Base-by-base conservation (phyloP, 2,329 filamentous ascomycete genomes). In the Endocalyx cinctus region DNA sequence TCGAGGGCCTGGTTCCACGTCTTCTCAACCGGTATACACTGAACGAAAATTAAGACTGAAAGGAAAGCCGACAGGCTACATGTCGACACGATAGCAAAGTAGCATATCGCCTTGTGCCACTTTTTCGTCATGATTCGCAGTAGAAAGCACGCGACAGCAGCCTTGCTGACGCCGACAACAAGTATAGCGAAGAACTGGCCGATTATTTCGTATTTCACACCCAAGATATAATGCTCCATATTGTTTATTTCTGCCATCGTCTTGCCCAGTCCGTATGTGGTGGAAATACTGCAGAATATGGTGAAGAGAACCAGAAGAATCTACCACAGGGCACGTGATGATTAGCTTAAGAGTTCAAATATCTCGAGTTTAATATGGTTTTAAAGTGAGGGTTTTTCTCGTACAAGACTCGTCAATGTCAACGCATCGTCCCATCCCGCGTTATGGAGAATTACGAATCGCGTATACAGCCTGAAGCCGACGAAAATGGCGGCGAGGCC, bases 391-490 rank as follows among this genome's bases (percentile, higher is more conserved):
- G n/a, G n/a, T n/a, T n/a, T n/a, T n/a, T n/a, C 36, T 38, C 17
- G 5, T 29, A 15, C 26, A 27, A 20, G 15, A 27, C 25, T 34
- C 7, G 13, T 15, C 13, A 18, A 14, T 5, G 32, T n/a, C 14
- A 34, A 17, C 13, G 36, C 39, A 19, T 42, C 39, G 25, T 43
- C 40, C 19, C 34, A 22, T 11, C 40, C 40, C n/a, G 34, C 17
- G n/a, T 29, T 28, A 17, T 33, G 32, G 18, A 43, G 22, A 13
- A 43, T 31, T 5, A 25, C 14, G 3, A 17, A 50, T 7, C 63
- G 55, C 1, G 60, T 64, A 32, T 64, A 66, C 1, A 58, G 44
- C 3, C 60, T 57, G 1, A 63, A 50, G 7, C 39, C 28, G 6
- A 63, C 55, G 30, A 65, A 57, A 17, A 49, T 14, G 4, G 57